A percentile compares a stretch with the other conserved stretches of the same genome.
These are phyloP conservation scores for Striga asiatica DNA, from an alignment of 257 asterid genomes.

Conservation along the genomic window DNA sequence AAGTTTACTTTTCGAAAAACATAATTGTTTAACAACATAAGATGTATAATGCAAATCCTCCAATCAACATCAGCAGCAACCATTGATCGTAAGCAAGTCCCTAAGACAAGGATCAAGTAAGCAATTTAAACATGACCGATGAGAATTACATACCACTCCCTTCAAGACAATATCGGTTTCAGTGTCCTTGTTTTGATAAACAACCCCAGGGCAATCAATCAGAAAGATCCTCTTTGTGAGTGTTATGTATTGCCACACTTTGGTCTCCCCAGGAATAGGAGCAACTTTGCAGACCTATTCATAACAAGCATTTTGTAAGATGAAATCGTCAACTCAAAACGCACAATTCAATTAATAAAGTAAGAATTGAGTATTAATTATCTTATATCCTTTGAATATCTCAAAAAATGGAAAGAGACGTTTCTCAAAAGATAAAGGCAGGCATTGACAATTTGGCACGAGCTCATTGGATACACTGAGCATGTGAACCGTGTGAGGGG, in stretches of 20 bases:
- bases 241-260: constrained; percentile 97
- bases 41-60: too few relatives aligned
- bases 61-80: neutral
- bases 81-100: neutral
- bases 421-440: neutral
- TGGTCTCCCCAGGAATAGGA: constrained; percentile 96
- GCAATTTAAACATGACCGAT: constrained; percentile 6
- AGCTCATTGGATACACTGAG: neutral
- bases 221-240: constrained; percentile 83
- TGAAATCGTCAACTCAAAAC: neutral
- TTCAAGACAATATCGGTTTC: constrained; percentile 91
- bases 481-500: neutral
- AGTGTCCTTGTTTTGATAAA: constrained; percentile 68
- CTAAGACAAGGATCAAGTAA: neutral
- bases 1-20: too few relatives aligned
- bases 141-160: constrained; percentile 73
- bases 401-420: neutral
- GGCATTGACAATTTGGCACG: neutral
- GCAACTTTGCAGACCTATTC: constrained; percentile 90
- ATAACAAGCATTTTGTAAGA: neutral
- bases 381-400: neutral
- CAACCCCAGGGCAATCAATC: constrained; percentile 97
- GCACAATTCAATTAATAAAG: neutral
- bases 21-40: too few relatives aligned
- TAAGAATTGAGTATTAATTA: too few relatives aligned